Percentiles rank a stretch among this genome's conserved stretches.
Evolutionary conservation across 2,329 filamentous ascomycete species (phyloP).

Genomic region (Cladosporium phlei): DNA sequence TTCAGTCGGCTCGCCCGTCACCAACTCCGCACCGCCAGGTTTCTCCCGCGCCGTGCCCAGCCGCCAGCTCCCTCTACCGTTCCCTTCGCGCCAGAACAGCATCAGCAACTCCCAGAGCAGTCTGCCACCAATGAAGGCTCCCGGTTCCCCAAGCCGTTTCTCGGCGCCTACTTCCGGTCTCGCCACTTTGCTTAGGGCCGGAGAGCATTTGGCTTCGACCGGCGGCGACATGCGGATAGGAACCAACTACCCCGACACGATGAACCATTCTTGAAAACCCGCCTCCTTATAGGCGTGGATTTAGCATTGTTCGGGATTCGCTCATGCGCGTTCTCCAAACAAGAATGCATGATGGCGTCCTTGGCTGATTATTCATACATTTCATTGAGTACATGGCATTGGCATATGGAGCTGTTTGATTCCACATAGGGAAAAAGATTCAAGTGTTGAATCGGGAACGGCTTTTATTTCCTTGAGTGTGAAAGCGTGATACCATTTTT

Average conservation of each 20-base stretch:
- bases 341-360: no score
- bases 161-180: conserved; percentile 2
- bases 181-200: conserved; percentile 7
- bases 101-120: background rate
- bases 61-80: conserved; percentile 3
- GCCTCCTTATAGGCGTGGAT: no score
- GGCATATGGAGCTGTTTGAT: no score
- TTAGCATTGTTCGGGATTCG: no score
- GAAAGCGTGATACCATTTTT: no score
- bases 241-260: background rate
- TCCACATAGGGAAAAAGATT: no score
- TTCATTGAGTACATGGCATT: no score
- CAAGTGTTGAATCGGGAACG: no score
- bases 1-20: conserved; percentile 1
- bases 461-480: no score
- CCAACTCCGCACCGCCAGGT: background rate
- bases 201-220: conserved; percentile 7
- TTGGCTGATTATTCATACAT: no score
- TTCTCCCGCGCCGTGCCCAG: background rate
- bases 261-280: no score
- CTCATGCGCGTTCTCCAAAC: no score
- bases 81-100: background rate
- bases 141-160: background rate
- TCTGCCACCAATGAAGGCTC: background rate
- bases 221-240: background rate